Percentiles rank a stretch among this genome's conserved stretches.
Evolutionary conservation across 2,329 filamentous ascomycete genomes (phyloP).

Genomic region (Pseudogymnoascus sp.): DNA sequence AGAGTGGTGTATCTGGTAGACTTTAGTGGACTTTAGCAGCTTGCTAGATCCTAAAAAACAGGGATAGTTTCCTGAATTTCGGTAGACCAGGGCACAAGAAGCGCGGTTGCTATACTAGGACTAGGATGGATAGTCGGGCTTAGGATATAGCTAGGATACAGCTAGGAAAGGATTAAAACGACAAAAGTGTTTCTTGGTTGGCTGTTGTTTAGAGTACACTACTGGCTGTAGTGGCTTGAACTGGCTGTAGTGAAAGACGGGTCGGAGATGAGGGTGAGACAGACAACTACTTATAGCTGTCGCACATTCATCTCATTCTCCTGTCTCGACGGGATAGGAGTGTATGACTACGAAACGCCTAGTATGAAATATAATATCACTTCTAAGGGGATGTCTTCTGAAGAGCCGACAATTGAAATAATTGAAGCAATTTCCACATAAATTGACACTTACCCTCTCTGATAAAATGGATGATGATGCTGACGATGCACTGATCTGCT

Average conservation of each 20-base stretch:
- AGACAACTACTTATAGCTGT: background rate
- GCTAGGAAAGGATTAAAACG: background rate
- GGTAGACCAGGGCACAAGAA: background rate
- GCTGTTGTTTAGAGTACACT: background rate
- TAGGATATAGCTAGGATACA: background rate
- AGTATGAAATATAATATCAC: background rate
- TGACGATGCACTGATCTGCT: background rate
- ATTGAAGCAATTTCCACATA: background rate
- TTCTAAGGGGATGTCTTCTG: background rate
- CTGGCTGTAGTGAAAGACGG: background rate
- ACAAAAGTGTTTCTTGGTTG: background rate
- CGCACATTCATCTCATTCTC: background rate
- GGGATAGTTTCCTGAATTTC: background rate
- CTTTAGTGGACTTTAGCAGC: background rate
- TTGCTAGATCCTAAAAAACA: background rate
- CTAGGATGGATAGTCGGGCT: background rate
- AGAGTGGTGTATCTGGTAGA: background rate
- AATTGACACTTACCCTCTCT: background rate
- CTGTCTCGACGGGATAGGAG: background rate
- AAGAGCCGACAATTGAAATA: background rate
- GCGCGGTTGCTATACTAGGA: background rate
- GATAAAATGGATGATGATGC: background rate
- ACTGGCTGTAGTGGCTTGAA: background rate
- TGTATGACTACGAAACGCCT: background rate
- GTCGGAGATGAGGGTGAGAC: constrained; percentile 4